These are phyloP conservation scores for Xylaria sp. DNA, from an alignment of 2,329 filamentous ascomycete species.

Conservation along the genomic window DNA sequence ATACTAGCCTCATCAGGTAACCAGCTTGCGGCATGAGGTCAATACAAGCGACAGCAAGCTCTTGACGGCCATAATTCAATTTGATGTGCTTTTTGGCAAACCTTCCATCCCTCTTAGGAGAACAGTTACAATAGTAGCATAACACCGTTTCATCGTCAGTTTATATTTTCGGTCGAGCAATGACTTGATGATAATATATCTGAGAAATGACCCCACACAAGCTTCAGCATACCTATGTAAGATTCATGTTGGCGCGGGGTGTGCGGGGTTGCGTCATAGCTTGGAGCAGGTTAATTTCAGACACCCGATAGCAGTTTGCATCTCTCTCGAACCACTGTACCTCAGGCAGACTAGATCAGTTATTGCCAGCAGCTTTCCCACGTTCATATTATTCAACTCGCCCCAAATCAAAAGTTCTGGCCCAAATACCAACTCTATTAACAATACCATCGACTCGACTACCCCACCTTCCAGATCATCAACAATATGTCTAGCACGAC, in stretches of 20 bases:
- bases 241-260: slow-evolving; percentile 1
- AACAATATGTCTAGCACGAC: slow-evolving; percentile 36
- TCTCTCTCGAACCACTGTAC: not conserved
- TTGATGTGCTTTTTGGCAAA: too few species aligned
- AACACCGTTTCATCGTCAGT: too few species aligned
- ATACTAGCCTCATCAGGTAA: too few species aligned
- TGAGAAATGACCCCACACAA: slow-evolving; percentile 17
- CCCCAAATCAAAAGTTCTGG: not conserved
- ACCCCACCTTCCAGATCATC: not conserved
- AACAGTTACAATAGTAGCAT: too few species aligned
- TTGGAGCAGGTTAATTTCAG: slow-evolving; percentile 10
- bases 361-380: not conserved
- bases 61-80: too few species aligned
- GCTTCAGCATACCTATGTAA: slow-evolving; percentile 13
- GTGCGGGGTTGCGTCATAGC: slow-evolving; percentile 24
- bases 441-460: not conserved
- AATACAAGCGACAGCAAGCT: too few species aligned
- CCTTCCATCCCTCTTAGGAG: too few species aligned
- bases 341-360: not conserved
- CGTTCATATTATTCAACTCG: not conserved
- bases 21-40: too few species aligned
- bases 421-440: not conserved
- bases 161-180: too few species aligned
- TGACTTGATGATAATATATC: too few species aligned
- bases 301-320: not conserved